phyloP scores from a whole-genome alignment of 495 filamentous ascomycete genomes.

The Podospora pseudoanserina region DNA sequence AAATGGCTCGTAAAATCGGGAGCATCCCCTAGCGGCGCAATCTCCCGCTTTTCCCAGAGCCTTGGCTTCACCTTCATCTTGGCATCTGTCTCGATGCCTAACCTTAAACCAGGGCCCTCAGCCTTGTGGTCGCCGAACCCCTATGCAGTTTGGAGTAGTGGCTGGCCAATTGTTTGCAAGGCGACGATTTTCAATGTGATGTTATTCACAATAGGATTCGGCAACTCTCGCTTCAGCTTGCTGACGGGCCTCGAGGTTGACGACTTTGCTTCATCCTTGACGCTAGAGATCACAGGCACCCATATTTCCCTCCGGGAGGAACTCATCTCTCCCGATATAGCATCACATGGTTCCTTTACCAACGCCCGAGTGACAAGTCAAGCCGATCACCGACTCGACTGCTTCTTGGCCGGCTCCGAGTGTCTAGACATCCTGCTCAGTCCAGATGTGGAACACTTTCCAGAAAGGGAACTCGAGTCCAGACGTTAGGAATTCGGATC shows the following conservation, averaged over 20 bases:
- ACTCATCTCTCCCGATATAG: not conserved
- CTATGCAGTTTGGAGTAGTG: not conserved
- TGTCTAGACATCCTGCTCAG: not conserved
- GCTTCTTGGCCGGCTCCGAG: not conserved
- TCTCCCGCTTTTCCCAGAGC: not conserved
- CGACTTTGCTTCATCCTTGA: not conserved
- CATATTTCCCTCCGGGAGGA: not conserved
- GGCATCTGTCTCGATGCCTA: not conserved
- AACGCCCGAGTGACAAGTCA: not conserved
- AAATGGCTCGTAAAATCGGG: constrained; percentile 5
- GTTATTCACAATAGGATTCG: not conserved
- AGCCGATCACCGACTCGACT: not conserved
- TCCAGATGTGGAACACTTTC: not conserved
- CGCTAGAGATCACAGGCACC: not conserved
- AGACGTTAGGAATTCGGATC: not conserved
- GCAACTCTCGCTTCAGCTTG: not conserved
- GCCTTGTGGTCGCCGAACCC: constrained; percentile 6
- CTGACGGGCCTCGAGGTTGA: not conserved
- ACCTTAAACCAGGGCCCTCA: constrained; percentile 8
- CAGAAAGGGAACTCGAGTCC: not conserved
- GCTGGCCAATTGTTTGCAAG: not conserved
- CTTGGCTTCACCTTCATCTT: not conserved
- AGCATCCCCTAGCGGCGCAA: constrained; percentile 8
- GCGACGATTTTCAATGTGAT: not conserved
- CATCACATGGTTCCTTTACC: not conserved